Evolutionary conservation across 495 filamentous ascomycete species (phyloP).

Genomic region (Aspergillus conjunctus): DNA sequence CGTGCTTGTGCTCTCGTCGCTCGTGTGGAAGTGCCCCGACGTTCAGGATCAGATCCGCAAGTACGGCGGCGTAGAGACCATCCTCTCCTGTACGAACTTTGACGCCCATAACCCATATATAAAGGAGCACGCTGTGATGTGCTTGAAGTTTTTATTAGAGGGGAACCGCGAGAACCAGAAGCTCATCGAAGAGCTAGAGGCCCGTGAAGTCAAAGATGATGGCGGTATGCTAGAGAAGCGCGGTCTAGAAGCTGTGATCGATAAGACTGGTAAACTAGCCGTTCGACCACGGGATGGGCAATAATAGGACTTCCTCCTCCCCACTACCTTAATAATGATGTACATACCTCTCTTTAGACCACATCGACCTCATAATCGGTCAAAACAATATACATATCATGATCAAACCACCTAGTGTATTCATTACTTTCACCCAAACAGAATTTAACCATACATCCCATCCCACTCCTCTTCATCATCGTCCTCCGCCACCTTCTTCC

Average conservation of each 20-base stretch:
- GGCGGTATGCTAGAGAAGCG: slow-evolving; percentile 49
- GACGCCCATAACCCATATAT: slow-evolving; percentile 90
- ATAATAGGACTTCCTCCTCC: not conserved
- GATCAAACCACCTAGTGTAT: not conserved
- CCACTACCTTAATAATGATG: not conserved
- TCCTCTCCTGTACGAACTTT: slow-evolving; percentile 83
- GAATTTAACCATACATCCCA: slow-evolving; percentile 68
- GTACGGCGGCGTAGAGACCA: slow-evolving; percentile 76
- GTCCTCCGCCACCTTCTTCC: slow-evolving; percentile 56
- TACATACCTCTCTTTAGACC: not conserved
- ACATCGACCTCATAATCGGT: not conserved
- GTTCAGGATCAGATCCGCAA: slow-evolving; percentile 85
- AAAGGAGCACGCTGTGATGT: slow-evolving; percentile 88
- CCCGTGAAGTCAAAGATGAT: slow-evolving; percentile 52
- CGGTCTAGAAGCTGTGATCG: slow-evolving; percentile 57
- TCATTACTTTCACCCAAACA: not conserved
- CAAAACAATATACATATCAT: not conserved
- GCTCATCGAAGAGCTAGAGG: slow-evolving; percentile 68
- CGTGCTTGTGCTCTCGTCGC: slow-evolving; percentile 79
- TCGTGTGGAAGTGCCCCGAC: slow-evolving; percentile 75
- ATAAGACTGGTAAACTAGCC: slow-evolving; percentile 53
- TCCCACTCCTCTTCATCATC: slow-evolving; percentile 71
- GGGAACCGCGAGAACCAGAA: slow-evolving; percentile 78
- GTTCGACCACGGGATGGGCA: slow-evolving; percentile 38
- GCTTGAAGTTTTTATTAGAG: slow-evolving; percentile 85